Conservation (phyloP, 73 alveolate species). For the Paramecium sexaurelia region DNA sequence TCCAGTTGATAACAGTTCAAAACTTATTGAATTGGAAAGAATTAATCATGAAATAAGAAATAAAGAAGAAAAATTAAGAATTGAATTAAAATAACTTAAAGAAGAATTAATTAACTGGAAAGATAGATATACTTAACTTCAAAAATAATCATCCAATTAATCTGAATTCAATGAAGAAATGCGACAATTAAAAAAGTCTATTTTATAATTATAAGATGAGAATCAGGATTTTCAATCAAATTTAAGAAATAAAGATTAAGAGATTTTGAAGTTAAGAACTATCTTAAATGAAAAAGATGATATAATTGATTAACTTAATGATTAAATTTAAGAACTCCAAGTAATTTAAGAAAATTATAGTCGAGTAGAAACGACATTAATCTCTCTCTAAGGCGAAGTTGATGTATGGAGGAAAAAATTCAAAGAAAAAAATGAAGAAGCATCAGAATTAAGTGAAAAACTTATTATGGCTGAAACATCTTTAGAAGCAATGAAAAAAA, state of each 20-base stretch:
- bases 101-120: not conserved
- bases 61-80: not conserved
- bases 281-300: not conserved
- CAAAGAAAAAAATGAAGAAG: slow-evolving; percentile 8
- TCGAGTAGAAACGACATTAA: not conserved
- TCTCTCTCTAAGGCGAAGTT: not conserved
- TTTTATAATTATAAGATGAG: not conserved
- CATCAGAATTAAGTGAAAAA: slow-evolving; percentile 38
- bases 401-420: slow-evolving; percentile 42
- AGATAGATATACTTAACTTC: not conserved
- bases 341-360: not conserved
- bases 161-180: not conserved
- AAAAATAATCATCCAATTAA: not conserved
- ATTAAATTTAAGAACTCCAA: not conserved
- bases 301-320: not conserved
- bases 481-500: slow-evolving; percentile 3
- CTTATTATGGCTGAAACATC: not conserved
- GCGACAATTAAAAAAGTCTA: not conserved
- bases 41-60: not conserved
- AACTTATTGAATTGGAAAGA: not conserved
- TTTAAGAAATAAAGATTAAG: not conserved
- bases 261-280: not conserved
- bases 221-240: not conserved
- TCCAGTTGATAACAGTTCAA: not conserved
- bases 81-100: not conserved